These are phyloP conservation scores for Ogataea populi-albae DNA, from an alignment of 805 yeast genomes.

Conservation along the genomic window DNA sequence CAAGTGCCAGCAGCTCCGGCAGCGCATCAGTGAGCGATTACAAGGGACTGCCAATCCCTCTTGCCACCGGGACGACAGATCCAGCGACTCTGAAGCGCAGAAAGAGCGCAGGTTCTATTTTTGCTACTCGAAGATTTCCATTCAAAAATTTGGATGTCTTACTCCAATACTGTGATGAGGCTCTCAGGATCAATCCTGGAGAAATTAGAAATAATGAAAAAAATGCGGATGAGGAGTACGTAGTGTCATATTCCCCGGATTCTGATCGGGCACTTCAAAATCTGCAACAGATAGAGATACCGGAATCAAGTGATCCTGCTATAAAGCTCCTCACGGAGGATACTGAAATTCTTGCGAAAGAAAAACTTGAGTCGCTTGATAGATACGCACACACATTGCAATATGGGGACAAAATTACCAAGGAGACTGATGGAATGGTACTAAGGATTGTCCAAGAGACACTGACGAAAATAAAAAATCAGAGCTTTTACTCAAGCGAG, in stretches of 20 bases:
- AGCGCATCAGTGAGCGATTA: constrained; percentile 41
- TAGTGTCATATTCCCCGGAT: constrained; percentile 52
- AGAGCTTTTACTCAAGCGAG: constrained; percentile 21
- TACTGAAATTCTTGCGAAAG: constrained; percentile 56
- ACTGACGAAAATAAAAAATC: constrained; percentile 48
- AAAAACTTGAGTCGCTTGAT: constrained; percentile 66
- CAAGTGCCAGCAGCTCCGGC: constrained; percentile 16
- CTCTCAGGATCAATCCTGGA: constrained; percentile 71
- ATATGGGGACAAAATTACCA: constrained; percentile 71
- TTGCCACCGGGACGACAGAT: constrained; percentile 22
- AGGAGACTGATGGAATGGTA: constrained; percentile 73
- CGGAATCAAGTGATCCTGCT: constrained; percentile 63
- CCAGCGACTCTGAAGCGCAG: constrained; percentile 27
- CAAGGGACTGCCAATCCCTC: constrained; percentile 52
- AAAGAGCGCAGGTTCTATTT: constrained; percentile 42
- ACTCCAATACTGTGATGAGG: constrained; percentile 68
- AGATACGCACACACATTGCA: constrained; percentile 72
- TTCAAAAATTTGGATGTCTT: constrained; percentile 57
- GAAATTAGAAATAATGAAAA: constrained; percentile 39
- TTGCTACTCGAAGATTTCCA: constrained; percentile 50
- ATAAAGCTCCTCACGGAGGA: constrained; percentile 61
- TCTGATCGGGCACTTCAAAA: constrained; percentile 54
- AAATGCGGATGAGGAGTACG: constrained; percentile 23
- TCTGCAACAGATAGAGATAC: constrained; percentile 38
- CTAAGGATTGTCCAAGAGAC: constrained; percentile 62